Conservation (phyloP, 495 filamentous ascomycete genomes). For the Penicillium herquei region DNA sequence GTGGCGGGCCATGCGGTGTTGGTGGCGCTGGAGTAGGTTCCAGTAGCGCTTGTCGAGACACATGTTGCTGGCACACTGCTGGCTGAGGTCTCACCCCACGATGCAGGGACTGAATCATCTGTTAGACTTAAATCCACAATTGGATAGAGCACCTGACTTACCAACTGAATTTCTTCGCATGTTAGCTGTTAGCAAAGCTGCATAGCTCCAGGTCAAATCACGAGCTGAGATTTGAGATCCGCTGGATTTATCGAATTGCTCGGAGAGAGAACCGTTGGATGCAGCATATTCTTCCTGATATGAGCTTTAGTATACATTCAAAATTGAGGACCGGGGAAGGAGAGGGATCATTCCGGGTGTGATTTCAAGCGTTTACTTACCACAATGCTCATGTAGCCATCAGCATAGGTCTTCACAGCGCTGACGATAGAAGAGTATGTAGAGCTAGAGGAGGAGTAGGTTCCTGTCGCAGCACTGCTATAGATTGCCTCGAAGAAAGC, state of each 20-base stretch:
- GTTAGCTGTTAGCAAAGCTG: conserved; percentile 49
- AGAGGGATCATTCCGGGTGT: conserved; percentile 11
- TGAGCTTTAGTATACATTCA: too few relatives aligned
- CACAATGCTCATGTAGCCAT: conserved; percentile 59
- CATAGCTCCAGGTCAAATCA: conserved; percentile 55
- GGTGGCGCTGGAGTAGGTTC: conserved; percentile 58
- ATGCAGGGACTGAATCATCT: conserved; percentile 39
- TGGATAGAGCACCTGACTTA: too few relatives aligned
- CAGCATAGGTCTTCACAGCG: conserved; percentile 60
- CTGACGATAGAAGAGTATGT: conserved; percentile 51
- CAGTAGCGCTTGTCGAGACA: conserved; percentile 47
- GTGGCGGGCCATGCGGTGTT: conserved; percentile 54
- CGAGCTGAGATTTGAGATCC: conserved; percentile 55
- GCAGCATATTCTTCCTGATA: conserved; percentile 39
- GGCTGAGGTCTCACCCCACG: conserved; percentile 53
- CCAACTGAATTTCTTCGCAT: conserved; percentile 43
- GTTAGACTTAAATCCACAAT: too few relatives aligned
- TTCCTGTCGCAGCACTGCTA: conserved; percentile 47
- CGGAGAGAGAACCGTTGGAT: conserved; percentile 54
- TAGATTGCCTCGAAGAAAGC: conserved; percentile 57
- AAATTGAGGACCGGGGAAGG: too few relatives aligned
- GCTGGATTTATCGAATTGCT: conserved; percentile 56
- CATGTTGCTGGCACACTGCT: conserved; percentile 56
- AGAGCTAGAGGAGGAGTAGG: conserved; percentile 43
- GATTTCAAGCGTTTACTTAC: conserved; percentile 16